phyloP scores from a whole-genome alignment of 371 early-diverging fungal species.

The Massospora cicadina region DNA sequence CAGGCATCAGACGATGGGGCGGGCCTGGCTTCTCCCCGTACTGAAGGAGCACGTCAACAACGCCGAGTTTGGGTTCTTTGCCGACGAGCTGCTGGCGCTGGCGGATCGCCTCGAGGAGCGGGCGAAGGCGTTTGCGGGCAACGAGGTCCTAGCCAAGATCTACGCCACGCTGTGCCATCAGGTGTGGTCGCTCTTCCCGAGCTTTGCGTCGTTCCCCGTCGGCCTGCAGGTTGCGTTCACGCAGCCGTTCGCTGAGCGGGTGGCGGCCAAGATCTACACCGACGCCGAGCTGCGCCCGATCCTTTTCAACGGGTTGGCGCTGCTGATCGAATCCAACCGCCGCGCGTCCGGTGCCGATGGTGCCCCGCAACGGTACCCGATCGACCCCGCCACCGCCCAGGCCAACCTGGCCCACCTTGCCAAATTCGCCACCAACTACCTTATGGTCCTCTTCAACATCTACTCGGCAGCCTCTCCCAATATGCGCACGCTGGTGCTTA shows the following conservation, averaged over 20 bases:
- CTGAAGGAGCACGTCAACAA: conserved; percentile 58
- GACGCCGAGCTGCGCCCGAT: conserved; percentile 60
- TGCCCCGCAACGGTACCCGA: conserved; percentile 31
- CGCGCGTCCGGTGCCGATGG: conserved; percentile 28
- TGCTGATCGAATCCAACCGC: conserved; percentile 50
- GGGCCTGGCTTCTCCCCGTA: conserved; percentile 69
- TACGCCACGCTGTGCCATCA: conserved; percentile 75
- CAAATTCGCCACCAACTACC: conserved; percentile 47
- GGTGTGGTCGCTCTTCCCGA: conserved; percentile 75
- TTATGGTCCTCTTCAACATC: conserved; percentile 69
- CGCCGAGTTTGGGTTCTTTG: conserved; percentile 61
- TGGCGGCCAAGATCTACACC: conserved; percentile 42
- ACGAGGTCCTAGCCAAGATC: conserved; percentile 71
- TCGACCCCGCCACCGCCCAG: conserved; percentile 32
- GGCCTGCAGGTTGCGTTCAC: conserved; percentile 43
- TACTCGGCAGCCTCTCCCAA: conserved; percentile 45
- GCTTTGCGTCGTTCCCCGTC: conserved; percentile 63
- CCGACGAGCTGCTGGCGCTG: conserved; percentile 45
- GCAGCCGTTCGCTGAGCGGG: conserved; percentile 41
- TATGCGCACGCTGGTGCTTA: conserved; percentile 46
- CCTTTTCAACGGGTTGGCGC: conserved; percentile 52
- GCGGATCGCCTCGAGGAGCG: conserved; percentile 53
- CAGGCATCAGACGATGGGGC: conserved; percentile 29
- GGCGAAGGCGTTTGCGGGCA: conserved; percentile 37
- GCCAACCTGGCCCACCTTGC: conserved; percentile 37